Evolutionary conservation across 768 basidiomycete genomes (phyloP), one percentile per base, ranked within the genome.

Genomic region (Panellus pusillus): DNA sequence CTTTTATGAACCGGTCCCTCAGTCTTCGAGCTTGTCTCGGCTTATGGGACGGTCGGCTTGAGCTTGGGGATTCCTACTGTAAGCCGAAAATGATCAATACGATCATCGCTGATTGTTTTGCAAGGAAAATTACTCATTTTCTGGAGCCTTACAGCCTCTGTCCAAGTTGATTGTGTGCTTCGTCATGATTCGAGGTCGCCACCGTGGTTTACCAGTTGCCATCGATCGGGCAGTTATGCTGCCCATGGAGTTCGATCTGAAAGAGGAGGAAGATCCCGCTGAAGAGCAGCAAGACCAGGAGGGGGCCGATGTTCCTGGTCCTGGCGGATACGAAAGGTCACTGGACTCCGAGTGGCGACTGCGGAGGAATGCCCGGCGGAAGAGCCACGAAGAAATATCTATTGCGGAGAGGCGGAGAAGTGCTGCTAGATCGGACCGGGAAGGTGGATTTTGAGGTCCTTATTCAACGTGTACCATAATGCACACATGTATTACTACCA

Each of bases 171-270:
- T 98, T 52, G 61, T 98, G 24, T 86, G 84, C 64, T 68, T 81
- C 9, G 93, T 98, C 61, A 98, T 98, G 92, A 79, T 99, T 56
- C 89, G 97, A 52, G 93, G 94, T 8, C 82, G 93, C 12, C 94
- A 98, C 68, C 86, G 94, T 43, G 91, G 92, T 35, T 73, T 93
- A 7, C 91, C 91, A 0, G 86, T 90, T 18, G 92, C 91, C 9
- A 92, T 94, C 43, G 91, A 93, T 69, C 83, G 93, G 47, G 91
- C 93, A 0, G 81, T 95, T 47, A 78, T 95, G 65, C 76, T 94
- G 15, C 93, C 91, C 0, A 74, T 73, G 32, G 91, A 91, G 52
- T 81, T 81, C 54, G 62, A 43, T 39, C 19, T 75, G 55, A 68
- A 67, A 32, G 55, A 9, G 19, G 36, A 18, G 42, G 43, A 41